These are phyloP conservation scores for Pelargonium australe DNA, from an alignment of 441 rosid species.

Conservation along the genomic window DNA sequence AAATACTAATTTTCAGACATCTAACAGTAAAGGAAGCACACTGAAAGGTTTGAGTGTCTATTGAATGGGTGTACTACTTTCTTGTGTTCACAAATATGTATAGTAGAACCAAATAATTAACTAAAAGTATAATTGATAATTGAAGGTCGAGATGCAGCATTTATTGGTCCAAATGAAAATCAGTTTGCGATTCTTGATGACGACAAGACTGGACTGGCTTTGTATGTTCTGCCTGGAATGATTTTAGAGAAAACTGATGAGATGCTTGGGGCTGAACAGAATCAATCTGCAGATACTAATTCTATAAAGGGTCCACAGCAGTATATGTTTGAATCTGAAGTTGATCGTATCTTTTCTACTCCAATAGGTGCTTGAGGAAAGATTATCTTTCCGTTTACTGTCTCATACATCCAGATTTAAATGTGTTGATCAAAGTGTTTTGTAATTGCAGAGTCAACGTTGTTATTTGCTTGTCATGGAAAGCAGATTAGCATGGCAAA, in stretches of 20 bases:
- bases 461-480: conserved; percentile 87
- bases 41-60: conserved; percentile 53
- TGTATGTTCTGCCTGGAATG: conserved; percentile 72
- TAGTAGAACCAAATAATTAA: conserved; percentile 16
- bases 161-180: conserved; percentile 74
- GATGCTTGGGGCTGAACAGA: conserved; percentile 58
- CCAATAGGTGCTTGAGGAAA: conserved; percentile 69
- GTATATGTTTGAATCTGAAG: conserved; percentile 90
- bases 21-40: conserved; percentile 72
- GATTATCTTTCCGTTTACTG: conserved; percentile 18
- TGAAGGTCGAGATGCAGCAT: conserved; percentile 93
- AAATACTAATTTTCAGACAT: conserved; percentile 58
- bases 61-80: conserved; percentile 16
- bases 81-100: conserved; percentile 13
- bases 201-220: conserved; percentile 77
- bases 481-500: conserved; percentile 79
- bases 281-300: conserved; percentile 48
- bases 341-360: conserved; percentile 89
- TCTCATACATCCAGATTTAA: conserved; percentile 13
- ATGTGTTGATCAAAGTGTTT: conserved; percentile 31
- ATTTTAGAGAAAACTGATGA: conserved; percentile 57
- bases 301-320: conserved; percentile 75
- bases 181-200: conserved; percentile 92
- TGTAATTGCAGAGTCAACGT: conserved; percentile 70
- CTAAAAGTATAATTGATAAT: conserved; percentile 18